Percentiles rank a stretch among this genome's conserved stretches.
These are phyloP conservation scores for Pythium vanterpoolii DNA, from an alignment of 352 stramenopile species.

Conservation along the genomic window DNA sequence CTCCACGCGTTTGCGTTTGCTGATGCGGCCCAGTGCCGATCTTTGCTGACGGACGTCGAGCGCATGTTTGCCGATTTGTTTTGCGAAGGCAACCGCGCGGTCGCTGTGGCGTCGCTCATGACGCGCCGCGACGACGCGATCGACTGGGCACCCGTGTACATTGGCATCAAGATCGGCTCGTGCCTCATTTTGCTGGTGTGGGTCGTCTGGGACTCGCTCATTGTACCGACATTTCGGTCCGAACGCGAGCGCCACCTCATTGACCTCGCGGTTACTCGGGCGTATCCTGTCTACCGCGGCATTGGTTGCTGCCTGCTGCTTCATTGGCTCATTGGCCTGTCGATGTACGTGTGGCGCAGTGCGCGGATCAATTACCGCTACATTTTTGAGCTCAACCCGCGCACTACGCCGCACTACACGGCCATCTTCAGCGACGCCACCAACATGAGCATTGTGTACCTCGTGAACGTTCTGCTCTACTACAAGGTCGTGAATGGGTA, in stretches of 20 bases:
- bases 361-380: constrained; percentile 89
- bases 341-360: constrained; percentile 87
- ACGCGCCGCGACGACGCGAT: constrained; percentile 72
- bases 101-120: constrained; percentile 79
- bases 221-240: constrained; percentile 72
- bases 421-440: constrained; percentile 95
- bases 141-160: constrained; percentile 80
- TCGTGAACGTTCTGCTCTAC: constrained; percentile 94
- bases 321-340: constrained; percentile 94
- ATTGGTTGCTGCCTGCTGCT: constrained; percentile 93
- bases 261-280: constrained; percentile 67
- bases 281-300: constrained; percentile 94
- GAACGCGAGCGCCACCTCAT: constrained; percentile 71
- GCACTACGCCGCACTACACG: constrained; percentile 72
- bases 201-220: constrained; percentile 95
- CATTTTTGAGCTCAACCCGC: constrained; percentile 89
- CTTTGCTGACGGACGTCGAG: constrained; percentile 60
- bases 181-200: constrained; percentile 85
- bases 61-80: constrained; percentile 68
- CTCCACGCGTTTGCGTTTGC: constrained; percentile 64
- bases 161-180: constrained; percentile 81
- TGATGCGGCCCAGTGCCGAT: constrained; percentile 42
- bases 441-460: constrained; percentile 95
- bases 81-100: constrained; percentile 63
- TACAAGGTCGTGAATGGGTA: constrained; percentile 94